Evolutionary conservation across 2,329 filamentous ascomycete genomes (phyloP), one percentile per base, ranked within the genome.

Genomic region (Aspergillus aculeatinus): DNA sequence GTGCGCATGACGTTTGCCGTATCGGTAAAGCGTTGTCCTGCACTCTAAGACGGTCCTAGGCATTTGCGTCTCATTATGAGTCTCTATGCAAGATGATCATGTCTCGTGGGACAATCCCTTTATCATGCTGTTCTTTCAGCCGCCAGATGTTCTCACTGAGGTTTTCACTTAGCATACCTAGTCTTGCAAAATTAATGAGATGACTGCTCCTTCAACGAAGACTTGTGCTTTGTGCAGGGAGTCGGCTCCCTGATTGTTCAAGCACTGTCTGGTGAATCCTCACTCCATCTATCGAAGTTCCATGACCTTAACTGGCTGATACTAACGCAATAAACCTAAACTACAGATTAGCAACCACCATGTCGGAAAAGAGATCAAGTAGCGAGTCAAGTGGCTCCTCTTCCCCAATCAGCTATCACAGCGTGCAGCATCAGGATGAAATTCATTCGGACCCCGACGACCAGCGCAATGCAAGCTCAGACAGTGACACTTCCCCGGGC

Each of bases 361-460:
- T 55, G 53, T 55, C 53, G 10, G 53, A 55, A 35, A 33, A 33
- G 14, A 47, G 53, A 16, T 44, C 27, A 29, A 33, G 53, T 7
- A 48, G 44, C 44, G 25, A 55, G 21, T 55, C 53, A 6, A 55
- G 53, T n/a, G 42, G 16, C 14, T 44, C 39, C 1, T 31, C 42
- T 14, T 55, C 53, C 10, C 33, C 48, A 19, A 55, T 55, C 25
- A 55, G 53, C 44, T 55, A 55, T 31, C 53, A 35, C 21, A 55
- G 53, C 27, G 53, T 55, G n/a, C 25, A 55, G 27, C 19, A 31
- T 31, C 53, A 44, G 11, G 48, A 48, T 12, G 10, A 27, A 39
- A 31, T 9, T 14, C 48, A 23, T 6, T 35, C 14, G 25, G 53
- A 48, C 23, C 12, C 14, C 5, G 44, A 48, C 5, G 48, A 48